These are phyloP conservation scores for Cryptococcus deneoformans DNA, from an alignment of 1,284 basidiomycete species.

Conservation along the genomic window DNA sequence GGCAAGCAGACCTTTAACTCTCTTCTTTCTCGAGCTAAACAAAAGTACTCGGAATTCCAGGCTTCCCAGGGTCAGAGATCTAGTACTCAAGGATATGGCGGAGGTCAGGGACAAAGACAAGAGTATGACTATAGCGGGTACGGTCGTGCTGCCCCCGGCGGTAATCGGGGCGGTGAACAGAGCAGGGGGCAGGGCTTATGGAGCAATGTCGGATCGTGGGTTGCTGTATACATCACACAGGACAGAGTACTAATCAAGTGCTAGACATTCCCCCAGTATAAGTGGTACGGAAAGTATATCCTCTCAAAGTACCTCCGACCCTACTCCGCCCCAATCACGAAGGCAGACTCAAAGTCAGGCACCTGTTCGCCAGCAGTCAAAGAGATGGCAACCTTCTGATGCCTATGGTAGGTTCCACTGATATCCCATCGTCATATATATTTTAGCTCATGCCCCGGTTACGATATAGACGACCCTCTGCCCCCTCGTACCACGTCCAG, in stretches of 20 bases:
- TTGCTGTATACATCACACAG: no score
- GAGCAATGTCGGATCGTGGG: constrained; percentile 23
- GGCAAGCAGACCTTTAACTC: constrained; percentile 44
- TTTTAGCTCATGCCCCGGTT: background rate
- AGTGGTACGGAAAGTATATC: constrained; percentile 24
- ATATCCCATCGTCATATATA: background rate
- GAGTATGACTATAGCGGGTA: background rate
- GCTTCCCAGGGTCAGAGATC: constrained; percentile 10
- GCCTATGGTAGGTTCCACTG: constrained; percentile 32
- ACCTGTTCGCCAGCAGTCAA: constrained; percentile 18
- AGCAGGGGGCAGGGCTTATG: constrained; percentile 24
- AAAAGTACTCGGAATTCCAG: constrained; percentile 40
- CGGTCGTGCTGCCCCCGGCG: constrained; percentile 16
- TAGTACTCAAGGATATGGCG: constrained; percentile 1
- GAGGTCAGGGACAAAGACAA: background rate
- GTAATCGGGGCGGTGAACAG: constrained; percentile 30
- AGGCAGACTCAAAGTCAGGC: background rate
- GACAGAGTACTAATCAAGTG: no score
- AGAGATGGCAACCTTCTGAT: constrained; percentile 46
- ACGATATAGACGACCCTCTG: constrained; percentile 24
- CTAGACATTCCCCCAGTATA: constrained; percentile 9
- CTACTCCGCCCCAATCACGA: constrained; percentile 4
- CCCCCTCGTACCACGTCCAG: constrained; percentile 12
- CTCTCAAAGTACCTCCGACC: constrained; percentile 26
- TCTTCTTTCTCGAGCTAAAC: constrained; percentile 38